phyloP scores from a whole-genome alignment of 108 stramenopile species.

The Fragilaria crotonensis region DNA sequence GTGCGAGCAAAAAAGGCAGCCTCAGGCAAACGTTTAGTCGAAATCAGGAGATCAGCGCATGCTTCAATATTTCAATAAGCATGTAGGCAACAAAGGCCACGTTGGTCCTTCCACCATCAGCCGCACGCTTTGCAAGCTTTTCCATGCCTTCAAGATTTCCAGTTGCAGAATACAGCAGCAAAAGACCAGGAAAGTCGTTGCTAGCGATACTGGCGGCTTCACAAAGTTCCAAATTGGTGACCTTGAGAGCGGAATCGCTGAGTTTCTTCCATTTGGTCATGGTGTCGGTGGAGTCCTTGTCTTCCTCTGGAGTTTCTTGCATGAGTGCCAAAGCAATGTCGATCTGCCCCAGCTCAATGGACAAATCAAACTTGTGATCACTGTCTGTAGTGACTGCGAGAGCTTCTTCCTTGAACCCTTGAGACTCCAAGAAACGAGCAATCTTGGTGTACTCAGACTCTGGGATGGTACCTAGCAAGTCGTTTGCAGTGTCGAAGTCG shows the following conservation, averaged over 20 bases:
- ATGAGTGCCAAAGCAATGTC: constrained; percentile 79
- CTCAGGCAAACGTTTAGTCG: constrained; percentile 91
- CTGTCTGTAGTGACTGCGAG: constrained; percentile 90
- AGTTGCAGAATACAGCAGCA: constrained; percentile 90
- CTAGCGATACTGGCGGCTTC: constrained; percentile 86
- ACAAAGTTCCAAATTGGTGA: constrained; percentile 88
- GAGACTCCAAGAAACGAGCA: constrained; percentile 95
- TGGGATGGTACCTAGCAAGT: constrained; percentile 87
- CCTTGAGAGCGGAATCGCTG: constrained; percentile 93
- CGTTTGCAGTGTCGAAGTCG: constrained; percentile 97
- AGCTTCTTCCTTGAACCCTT: constrained; percentile 99
- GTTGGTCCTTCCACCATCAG: constrained; percentile 81
- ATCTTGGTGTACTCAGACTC: constrained; percentile 89
- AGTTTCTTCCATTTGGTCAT: constrained; percentile 97
- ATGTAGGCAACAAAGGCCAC: constrained; percentile 93
- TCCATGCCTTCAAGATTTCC: constrained; percentile 91
- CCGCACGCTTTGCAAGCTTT: constrained; percentile 73
- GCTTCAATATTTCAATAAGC: constrained; percentile 86
- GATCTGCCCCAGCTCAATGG: constrained; percentile 91
- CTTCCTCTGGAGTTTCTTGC: constrained; percentile 73
- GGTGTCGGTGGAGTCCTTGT: constrained; percentile 89
- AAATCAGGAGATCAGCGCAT: constrained; percentile 85
- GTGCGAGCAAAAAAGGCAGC: constrained; percentile 98
- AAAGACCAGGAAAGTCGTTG: constrained; percentile 87
- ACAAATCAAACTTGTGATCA: constrained; percentile 96